phyloP scores from a whole-genome alignment of 257 asterid genomes.

The Capsicum baccatum region DNA sequence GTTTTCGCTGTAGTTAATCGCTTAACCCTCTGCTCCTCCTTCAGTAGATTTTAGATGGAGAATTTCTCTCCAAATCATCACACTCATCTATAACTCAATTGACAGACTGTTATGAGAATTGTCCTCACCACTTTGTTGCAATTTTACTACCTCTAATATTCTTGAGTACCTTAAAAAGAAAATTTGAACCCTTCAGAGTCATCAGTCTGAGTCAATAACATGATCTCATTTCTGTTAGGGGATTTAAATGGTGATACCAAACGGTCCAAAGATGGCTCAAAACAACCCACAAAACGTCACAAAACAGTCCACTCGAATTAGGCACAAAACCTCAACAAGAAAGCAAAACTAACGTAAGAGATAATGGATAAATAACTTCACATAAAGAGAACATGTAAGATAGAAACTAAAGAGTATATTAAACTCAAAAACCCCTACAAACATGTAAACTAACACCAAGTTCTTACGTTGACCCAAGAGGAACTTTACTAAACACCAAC shows the following conservation, averaged over 20 bases:
- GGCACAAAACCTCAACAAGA: no score
- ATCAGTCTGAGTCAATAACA: neutral
- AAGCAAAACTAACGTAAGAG: no score
- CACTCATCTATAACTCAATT: neutral
- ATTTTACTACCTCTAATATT: neutral
- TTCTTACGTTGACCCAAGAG: no score
- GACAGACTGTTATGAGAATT: neutral
- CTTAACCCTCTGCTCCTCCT: conserved; percentile 8
- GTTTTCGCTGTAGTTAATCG: conserved; percentile 10
- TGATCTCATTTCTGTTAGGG: neutral
- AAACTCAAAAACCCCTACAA: no score
- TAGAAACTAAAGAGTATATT: no score
- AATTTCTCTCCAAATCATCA: conserved; percentile 21
- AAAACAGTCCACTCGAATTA: no score
- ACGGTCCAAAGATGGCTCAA: no score
- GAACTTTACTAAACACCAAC: no score
- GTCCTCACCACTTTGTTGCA: neutral
- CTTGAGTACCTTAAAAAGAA: neutral
- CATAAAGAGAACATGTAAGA: no score
- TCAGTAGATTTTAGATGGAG: conserved; percentile 11
- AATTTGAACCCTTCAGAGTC: neutral
- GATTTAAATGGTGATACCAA: neutral
- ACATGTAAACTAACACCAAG: no score
- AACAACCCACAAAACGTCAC: no score
- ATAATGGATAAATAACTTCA: no score